A percentile compares a stretch with the other conserved stretches of the same genome.
Conservation (phyloP, 169 alveolate species). For the Theileria annulata region DNA sequence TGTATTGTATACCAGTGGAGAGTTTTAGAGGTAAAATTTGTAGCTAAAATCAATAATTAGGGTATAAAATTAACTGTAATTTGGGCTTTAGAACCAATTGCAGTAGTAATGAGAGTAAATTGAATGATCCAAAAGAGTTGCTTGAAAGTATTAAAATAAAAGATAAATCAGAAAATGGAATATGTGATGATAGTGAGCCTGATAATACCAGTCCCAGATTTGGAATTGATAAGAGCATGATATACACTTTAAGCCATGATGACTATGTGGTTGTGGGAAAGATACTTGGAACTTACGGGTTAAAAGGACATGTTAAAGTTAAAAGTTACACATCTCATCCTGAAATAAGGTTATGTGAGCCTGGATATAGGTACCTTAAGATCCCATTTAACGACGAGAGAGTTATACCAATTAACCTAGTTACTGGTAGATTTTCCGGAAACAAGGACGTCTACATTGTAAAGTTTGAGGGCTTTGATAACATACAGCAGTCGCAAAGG, state of each 20-base stretch:
- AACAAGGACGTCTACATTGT: constrained; percentile 31
- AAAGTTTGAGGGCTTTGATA: constrained; percentile 59
- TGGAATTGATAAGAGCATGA: constrained; percentile 36
- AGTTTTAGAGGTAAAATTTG: not conserved
- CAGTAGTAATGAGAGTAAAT: not conserved
- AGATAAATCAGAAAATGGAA: not conserved
- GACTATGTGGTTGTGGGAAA: constrained; percentile 55
- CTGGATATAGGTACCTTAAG: constrained; percentile 55
- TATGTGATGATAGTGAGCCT: not conserved
- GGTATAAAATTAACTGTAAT: not conserved
- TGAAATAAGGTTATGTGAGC: constrained; percentile 44
- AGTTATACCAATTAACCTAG: constrained; percentile 57
- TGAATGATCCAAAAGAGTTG: not conserved
- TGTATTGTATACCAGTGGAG: not conserved
- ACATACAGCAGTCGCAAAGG: constrained; percentile 53
- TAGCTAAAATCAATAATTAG: not conserved
- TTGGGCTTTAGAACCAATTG: not conserved
- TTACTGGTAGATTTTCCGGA: constrained; percentile 37
- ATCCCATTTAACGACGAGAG: constrained; percentile 41
- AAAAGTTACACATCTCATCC: constrained; percentile 30
- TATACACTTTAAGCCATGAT: constrained; percentile 33
- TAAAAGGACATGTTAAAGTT: constrained; percentile 58
- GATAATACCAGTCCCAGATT: constrained; percentile 19
- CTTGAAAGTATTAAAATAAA: not conserved
- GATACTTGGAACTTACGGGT: constrained; percentile 44